Evolutionary conservation across 164 flowering plant species (phyloP), one percentile per base, ranked within the genome.

Genomic region (Nelumbo lutea): DNA sequence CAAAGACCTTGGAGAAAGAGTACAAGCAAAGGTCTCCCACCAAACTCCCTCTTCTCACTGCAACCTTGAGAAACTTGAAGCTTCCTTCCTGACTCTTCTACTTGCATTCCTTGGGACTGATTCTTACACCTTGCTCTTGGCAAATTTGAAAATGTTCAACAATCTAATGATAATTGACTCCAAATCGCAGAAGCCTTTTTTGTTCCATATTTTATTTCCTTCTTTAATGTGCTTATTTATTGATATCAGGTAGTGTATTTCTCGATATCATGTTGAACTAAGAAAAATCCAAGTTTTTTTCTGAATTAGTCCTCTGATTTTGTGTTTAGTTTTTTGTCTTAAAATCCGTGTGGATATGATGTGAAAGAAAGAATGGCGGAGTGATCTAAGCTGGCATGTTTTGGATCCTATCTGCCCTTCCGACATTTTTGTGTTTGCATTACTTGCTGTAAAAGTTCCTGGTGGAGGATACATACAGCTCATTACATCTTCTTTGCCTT

Each of bases 21-120:
- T 92, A 90, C 83, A 89, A 90, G 83, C 78, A 82, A 51, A 85
- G 70, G 73, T 89, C 93, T 64, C 77, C 96, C 11, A 76, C 42
- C 78, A 92, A 90, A 75, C 85, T 87, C 51, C 74, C 86, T 59
- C 80, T 85, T 68, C 88, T 95, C 2, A 78, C 77, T 1, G 72
- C 93, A 38, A 79, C 87, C 15, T 68, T 95, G 5, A 86, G 79
- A 79, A 85, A 82, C 77, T 77, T 95, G 82, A 90, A 86, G 77
- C 75, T 92, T 61, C 9, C 47, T 7, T 63, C 71, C 43, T 73
- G 74, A 73, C 13, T 61, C 52, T 14, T 13, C 3, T 51, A 46
- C 2, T 64, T 65, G 73, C 73, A 63, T 64, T 56, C 62, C 75
- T 15, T 11, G 57, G 14, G 57, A 51, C 57, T 10, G 11, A 10